These are phyloP conservation scores for Trypanosoma avium DNA, from an alignment of 208 protist species.

Conservation along the genomic window DNA sequence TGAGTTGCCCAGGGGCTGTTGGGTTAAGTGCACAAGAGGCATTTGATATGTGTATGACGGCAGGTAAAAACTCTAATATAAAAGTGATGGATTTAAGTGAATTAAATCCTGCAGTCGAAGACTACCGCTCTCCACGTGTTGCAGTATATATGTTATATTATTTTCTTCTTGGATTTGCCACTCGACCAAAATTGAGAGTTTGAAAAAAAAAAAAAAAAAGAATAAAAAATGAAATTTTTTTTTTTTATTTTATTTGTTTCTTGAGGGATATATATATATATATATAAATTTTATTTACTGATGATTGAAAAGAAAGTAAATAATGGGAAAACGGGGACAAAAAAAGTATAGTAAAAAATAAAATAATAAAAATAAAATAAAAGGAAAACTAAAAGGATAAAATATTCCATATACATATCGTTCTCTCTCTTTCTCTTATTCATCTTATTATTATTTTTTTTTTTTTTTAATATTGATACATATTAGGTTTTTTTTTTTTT, in stretches of 20 bases:
- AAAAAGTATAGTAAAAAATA: too few species aligned
- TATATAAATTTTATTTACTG: too few species aligned
- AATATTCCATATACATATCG: too few species aligned
- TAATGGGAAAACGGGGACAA: too few species aligned
- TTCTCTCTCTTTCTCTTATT: too few species aligned
- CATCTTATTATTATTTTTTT: too few species aligned
- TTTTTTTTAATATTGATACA: too few species aligned
- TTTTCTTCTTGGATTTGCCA: conserved; percentile 53
- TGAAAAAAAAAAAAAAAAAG: conserved; percentile 4
- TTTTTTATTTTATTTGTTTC: background rate
- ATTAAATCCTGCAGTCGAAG: conserved; percentile 63
- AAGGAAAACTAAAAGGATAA: too few species aligned
- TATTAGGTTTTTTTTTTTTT: too few species aligned
- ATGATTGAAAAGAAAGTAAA: too few species aligned
- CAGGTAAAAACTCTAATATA: conserved; percentile 42
- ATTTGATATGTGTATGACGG: conserved; percentile 51
- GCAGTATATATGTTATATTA: conserved; percentile 64
- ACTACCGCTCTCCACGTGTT: conserved; percentile 47
- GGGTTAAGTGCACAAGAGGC: conserved; percentile 59
- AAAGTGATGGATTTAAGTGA: conserved; percentile 66
- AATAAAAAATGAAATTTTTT: conserved; percentile 4
- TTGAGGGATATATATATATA: background rate
- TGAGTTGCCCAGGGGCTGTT: conserved; percentile 47
- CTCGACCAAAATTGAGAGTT: conserved; percentile 17
- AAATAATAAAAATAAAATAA: too few species aligned